phyloP scores from a whole-genome alignment of 164 flowering plant species.

The Paratinospora sagittata region DNA sequence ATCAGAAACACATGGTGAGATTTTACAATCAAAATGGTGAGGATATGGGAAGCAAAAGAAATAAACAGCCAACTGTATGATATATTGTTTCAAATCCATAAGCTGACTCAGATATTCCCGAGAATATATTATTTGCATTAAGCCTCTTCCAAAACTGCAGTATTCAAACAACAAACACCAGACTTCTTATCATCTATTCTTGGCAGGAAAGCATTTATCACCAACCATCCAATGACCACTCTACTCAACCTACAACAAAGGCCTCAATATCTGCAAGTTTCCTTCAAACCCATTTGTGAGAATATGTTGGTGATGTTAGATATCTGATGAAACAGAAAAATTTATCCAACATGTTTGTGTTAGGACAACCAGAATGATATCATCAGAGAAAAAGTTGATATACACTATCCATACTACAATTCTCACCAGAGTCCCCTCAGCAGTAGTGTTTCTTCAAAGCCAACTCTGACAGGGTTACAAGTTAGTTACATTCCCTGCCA shows the following conservation, averaged over 20 bases:
- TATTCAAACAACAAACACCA: neutral
- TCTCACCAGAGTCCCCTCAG: neutral
- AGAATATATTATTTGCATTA: neutral
- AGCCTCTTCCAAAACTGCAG: no score
- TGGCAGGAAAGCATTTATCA: neutral
- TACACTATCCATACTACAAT: neutral
- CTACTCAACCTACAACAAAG: neutral
- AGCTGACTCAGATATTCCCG: neutral
- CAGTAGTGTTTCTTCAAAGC: neutral
- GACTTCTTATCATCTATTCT: neutral
- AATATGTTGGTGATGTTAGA: neutral
- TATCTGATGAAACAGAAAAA: no score
- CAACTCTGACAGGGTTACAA: neutral
- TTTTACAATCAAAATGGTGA: neutral
- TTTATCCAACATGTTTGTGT: no score
- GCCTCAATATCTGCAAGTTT: neutral
- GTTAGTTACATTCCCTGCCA: neutral
- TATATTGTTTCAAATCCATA: neutral
- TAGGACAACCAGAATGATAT: neutral
- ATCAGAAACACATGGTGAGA: neutral
- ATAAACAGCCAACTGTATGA: neutral
- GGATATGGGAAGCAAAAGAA: neutral
- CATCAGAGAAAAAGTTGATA: neutral
- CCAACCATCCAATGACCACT: neutral
- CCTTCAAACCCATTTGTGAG: neutral